phyloP scores from a whole-genome alignment of 2,329 filamentous ascomycete genomes.

The Dissoconium aciculare region DNA sequence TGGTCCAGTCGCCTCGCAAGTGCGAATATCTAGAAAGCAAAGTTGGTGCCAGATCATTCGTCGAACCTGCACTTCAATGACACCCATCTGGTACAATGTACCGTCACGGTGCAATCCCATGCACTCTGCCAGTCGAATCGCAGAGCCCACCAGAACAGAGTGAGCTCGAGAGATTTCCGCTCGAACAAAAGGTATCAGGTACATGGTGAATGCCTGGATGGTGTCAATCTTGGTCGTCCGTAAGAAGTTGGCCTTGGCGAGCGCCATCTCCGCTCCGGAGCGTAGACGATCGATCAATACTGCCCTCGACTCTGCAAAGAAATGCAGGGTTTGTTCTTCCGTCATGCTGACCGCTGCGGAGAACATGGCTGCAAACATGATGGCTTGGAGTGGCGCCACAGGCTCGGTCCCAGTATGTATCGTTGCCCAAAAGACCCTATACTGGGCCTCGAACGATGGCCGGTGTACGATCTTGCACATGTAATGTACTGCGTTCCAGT shows the following conservation, averaged over 20 bases:
- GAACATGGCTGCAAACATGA: conserved; percentile 56
- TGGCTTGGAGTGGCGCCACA: conserved; percentile 47
- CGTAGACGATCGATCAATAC: conserved; percentile 48
- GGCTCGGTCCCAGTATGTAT: conserved; percentile 47
- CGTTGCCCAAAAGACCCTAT: conserved; percentile 50
- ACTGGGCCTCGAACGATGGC: conserved; percentile 50
- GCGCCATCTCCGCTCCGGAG: conserved; percentile 49
- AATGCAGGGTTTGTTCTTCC: conserved; percentile 28
- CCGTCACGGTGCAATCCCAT: conserved; percentile 64
- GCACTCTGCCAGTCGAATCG: conserved; percentile 59
- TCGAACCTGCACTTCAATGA: conserved; percentile 56
- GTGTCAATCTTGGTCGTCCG: conserved; percentile 59
- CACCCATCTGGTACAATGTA: conserved; percentile 47
- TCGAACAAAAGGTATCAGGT: conserved; percentile 58
- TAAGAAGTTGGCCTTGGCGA: conserved; percentile 56
- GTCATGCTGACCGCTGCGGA: conserved; percentile 53
- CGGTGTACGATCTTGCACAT: conserved; percentile 54
- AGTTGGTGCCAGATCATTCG: conserved; percentile 64
- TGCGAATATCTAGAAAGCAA: conserved; percentile 60
- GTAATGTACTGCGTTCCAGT: conserved; percentile 53
- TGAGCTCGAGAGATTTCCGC: conserved; percentile 59
- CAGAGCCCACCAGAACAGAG: conserved; percentile 55
- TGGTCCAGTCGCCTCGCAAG: conserved; percentile 59
- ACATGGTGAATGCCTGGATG: conserved; percentile 63
- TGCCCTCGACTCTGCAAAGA: conserved; percentile 43